Evolutionary conservation across 2,329 filamentous ascomycete genomes (phyloP).

Genomic region (Cytospora leucostoma): DNA sequence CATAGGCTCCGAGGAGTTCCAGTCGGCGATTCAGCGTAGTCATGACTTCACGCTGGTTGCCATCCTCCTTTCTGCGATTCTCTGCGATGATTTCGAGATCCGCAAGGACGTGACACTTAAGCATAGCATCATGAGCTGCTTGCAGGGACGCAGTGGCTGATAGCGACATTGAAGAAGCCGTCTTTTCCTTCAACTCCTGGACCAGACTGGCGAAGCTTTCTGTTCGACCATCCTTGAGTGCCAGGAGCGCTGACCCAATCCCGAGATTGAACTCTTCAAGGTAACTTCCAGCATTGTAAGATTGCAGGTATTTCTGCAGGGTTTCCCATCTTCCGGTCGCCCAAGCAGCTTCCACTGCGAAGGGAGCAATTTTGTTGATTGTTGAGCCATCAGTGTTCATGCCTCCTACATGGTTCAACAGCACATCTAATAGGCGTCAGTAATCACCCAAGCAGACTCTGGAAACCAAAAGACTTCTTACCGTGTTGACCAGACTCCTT

Average conservation of each 20-base stretch:
- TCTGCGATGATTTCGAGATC: slow-evolving; percentile 79
- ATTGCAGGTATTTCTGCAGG: slow-evolving; percentile 65
- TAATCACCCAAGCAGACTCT: not conserved
- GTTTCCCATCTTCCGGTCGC: slow-evolving; percentile 80
- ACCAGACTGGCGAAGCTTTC: slow-evolving; percentile 60
- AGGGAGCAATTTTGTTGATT: slow-evolving; percentile 70
- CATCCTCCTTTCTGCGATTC: slow-evolving; percentile 44
- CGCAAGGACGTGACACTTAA: slow-evolving; percentile 83
- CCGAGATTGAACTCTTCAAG: slow-evolving; percentile 78
- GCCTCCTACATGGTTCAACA: slow-evolving; percentile 83
- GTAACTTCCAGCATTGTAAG: slow-evolving; percentile 51
- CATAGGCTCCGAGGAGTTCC: slow-evolving; percentile 85
- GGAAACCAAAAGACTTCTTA: slow-evolving; percentile 43
- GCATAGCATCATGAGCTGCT: slow-evolving; percentile 78
- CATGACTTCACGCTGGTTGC: slow-evolving; percentile 46
- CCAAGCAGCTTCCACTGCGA: slow-evolving; percentile 91
- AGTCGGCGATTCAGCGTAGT: slow-evolving; percentile 71
- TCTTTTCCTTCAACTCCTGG: slow-evolving; percentile 64
- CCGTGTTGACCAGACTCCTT: slow-evolving; percentile 95
- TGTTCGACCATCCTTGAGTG: slow-evolving; percentile 54
- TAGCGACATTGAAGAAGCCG: slow-evolving; percentile 73
- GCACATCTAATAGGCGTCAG: slow-evolving; percentile 60
- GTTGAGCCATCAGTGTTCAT: slow-evolving; percentile 59
- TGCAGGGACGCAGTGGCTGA: slow-evolving; percentile 80
- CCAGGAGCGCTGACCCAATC: slow-evolving; percentile 68